Conservation (phyloP, 805 yeast genomes). For the Metschnikowia bowlesiae region DNA sequence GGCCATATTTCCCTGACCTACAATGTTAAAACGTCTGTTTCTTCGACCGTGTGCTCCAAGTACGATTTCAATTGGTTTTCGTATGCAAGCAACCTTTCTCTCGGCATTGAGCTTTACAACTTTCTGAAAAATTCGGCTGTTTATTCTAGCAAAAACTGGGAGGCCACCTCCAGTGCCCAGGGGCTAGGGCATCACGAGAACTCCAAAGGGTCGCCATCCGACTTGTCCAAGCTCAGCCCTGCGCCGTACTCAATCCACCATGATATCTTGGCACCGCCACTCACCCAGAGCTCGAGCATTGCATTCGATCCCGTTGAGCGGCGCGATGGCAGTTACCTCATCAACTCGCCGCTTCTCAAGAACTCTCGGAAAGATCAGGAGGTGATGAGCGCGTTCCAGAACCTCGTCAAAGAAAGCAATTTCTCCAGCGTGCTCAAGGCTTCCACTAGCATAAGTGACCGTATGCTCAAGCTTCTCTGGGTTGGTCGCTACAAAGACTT, state of each 20-base stretch:
- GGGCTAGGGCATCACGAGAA: not conserved
- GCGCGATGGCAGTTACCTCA: slow-evolving; percentile 22
- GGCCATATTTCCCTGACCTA: slow-evolving; percentile 89
- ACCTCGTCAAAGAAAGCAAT: slow-evolving; percentile 46
- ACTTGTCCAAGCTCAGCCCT: not conserved
- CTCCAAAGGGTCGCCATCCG: not conserved
- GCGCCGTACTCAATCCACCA: slow-evolving; percentile 11
- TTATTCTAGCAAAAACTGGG: not conserved
- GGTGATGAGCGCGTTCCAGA: slow-evolving; percentile 50
- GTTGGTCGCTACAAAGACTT: slow-evolving; percentile 83
- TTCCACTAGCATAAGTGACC: slow-evolving; percentile 64
- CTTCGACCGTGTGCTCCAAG: slow-evolving; percentile 73
- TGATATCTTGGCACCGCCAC: slow-evolving; percentile 12
- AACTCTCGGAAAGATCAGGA: slow-evolving; percentile 11
- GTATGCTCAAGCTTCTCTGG: slow-evolving; percentile 67
- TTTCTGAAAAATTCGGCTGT: slow-evolving; percentile 22
- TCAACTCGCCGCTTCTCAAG: slow-evolving; percentile 21
- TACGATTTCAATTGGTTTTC: slow-evolving; percentile 91
- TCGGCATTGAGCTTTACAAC: slow-evolving; percentile 84
- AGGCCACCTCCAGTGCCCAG: not conserved
- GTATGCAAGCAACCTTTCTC: slow-evolving; percentile 76
- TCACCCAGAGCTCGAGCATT: not conserved
- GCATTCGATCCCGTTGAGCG: slow-evolving; percentile 6
- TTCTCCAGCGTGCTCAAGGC: slow-evolving; percentile 71
- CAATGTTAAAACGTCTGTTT: slow-evolving; percentile 72